Evolutionary conservation across 2,329 filamentous ascomycete genomes (phyloP), one percentile per base, ranked within the genome.

Genomic region (Aspergillus awamori): DNA sequence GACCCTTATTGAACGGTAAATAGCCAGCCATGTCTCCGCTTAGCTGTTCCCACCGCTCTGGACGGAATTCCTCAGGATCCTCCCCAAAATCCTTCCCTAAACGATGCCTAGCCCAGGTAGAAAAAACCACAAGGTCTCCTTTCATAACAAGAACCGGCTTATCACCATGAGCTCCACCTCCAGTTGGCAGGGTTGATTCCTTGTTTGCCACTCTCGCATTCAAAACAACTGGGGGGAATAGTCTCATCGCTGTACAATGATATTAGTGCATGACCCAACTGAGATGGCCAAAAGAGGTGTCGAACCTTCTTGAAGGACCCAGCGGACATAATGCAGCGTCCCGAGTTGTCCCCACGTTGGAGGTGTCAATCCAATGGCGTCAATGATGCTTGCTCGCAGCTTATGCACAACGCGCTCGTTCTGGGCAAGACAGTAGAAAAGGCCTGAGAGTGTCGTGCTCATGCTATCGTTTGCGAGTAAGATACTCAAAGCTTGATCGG

Each of bases 1-100:
- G 77, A 0, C 79, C 79, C 10, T 77, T 77, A 43, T 79, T 78
- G 53, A 81, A 81, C 1, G 80, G 80, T 17, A 79, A 72, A 61
- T 78, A 82, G 8, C 76, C 74, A 74, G 76, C 79, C 13, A 77
- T 74, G 1, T 62, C 60, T 53, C 30, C 62, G 49, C 17, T 59
- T n/a, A 49, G 45, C 2, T 39, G n/a, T 57, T 72, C 71, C 74
- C 74, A 76, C 53, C 74, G 63, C 59, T 76, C 73, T 0, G 74
- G 74, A 39, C 66, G 63, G 48, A 74, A 76, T 5, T 67, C 63
- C 6, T 67, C 59, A 0, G 72, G 68, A 48, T 73, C 63, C 4
- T 61, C 47, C 2, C 72, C 73, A 24, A 67, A 76, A 47, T 70
- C 59, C 22, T 72, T 64, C 48, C 65, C 62, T 15, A 68, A 63